These are phyloP conservation scores for Malassezia sp. DNA, from an alignment of 1,284 basidiomycete genomes.

Conservation along the genomic window DNA sequence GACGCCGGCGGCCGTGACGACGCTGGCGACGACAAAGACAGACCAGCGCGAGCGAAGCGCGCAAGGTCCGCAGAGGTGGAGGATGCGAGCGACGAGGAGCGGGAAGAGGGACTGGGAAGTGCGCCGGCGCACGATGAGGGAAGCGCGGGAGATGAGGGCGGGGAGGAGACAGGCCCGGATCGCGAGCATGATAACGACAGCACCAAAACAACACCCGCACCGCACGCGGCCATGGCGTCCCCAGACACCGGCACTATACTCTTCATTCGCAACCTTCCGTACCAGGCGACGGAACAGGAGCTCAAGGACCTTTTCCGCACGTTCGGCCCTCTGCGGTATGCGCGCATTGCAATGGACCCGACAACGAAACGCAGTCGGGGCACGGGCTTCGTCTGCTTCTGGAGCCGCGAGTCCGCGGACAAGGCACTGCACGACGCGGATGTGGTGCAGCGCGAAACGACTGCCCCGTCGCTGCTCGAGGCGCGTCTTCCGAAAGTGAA, in stretches of 20 bases:
- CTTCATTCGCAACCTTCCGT: conserved; percentile 89
- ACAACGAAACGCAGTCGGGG: conserved; percentile 76
- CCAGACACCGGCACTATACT: conserved; percentile 63
- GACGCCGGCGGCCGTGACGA: conserved; percentile 49
- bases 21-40: conserved; percentile 31
- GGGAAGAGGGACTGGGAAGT: conserved; percentile 41
- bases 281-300: conserved; percentile 55
- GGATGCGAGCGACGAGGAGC: conserved; percentile 44
- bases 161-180: conserved; percentile 26
- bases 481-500: conserved; percentile 17
- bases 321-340: conserved; percentile 87
- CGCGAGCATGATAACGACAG: conserved; percentile 50
- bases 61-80: too few species aligned
- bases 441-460: conserved; percentile 32
- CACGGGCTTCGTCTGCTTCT: conserved; percentile 94
- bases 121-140: conserved; percentile 34
- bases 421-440: conserved; percentile 66
- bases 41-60: too few species aligned
- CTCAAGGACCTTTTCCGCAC: conserved; percentile 47
- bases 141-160: conserved; percentile 7
- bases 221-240: conserved; percentile 28
- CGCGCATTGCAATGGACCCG: conserved; percentile 75
- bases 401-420: conserved; percentile 83
- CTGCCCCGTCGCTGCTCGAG: neutral
- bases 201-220: conserved; percentile 33